Evolutionary conservation across 169 alveolate genomes (phyloP), one percentile per base, ranked within the genome.

Genomic region (Cryptosporidium parvum): DNA sequence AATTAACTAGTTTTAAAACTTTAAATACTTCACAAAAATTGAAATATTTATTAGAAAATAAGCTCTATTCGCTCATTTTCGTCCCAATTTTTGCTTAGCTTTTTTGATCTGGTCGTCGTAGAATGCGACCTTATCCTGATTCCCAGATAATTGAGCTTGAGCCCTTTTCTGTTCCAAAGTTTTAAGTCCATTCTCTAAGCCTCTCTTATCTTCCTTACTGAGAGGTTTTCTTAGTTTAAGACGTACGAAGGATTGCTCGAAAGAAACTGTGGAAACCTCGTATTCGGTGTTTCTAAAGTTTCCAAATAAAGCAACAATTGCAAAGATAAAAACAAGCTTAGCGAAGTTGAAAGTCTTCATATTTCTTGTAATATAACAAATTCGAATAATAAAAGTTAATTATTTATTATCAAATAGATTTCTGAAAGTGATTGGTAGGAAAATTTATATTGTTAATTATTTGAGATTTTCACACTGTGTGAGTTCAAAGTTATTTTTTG

Each of bases 241-340:
- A 31, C 72, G 72, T 5, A 65, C 31, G 33, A 65, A 65, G 33
- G 72, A 65, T 37, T 65, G 72, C 31, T 65, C 72, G 10, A 65
- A 65, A 9, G 3, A 0, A 65, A 3, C 10, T n/a, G 1, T 33
- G 9, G 72, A 65, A 33, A 65, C 23, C 8, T 14, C 53, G 29
- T 65, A 0, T 29, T 14, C 6, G 12, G 31, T 37, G 10, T 31
- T 16, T 65, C 29, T 8, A 23, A 65, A 65, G 3, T 65, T 33
- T 0, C 72, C 72, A 65, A 65, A 33, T 2, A 65, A 65, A 33
- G 72, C 72, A 31, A 65, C 14, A n/a, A 65, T 37, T 37, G 9
- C 51, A 9, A 65, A 65, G 10, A 37, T 14, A 3, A 65, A 37
- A 10, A 10, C 18, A 10, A 65, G 53, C 48, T 35, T 65, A 29